Base-by-base conservation (phyloP, 129 eudicot species). In the Pseudognaphalium luteoalbum region DNA sequence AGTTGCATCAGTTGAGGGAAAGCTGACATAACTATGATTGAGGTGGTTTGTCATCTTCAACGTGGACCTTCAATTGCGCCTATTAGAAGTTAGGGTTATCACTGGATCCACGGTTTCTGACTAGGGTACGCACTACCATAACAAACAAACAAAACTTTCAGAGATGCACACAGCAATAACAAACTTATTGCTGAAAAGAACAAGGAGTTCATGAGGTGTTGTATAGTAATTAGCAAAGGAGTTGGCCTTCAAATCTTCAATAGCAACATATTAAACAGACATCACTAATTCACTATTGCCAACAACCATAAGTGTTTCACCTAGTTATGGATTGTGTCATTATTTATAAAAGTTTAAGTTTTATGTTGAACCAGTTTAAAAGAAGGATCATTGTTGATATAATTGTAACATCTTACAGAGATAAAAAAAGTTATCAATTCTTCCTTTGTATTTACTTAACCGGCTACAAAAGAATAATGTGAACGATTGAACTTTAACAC, bases 31-130 rank as follows among this genome's bases (percentile, higher is more conserved):
- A 74, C 70, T 60, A 44, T 70, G 61, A 19, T 42, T 21, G 57
- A 41, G 17, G 20, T 5, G 20, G 51, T 72, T 72, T 72, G 51
- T 22, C 67, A 68, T 4, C 73, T 68, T 42, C 73, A 42, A 68
- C 35, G 35, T 52, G 64, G 63, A 71, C 41, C 75, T 71, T 71
- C 47, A 29, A 71, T 14, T 47, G 64, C 63, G 32, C 75, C 47
- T 71, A 71, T 17, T 52, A 68, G 73, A 71, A 51, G n/a, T 57
- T 11, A 60, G 64, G 33, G 75, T 57, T 28, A 71, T 71, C 63
- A 71, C 63, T 30, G 25, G 75, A 71, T 35, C 75, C 63, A 30
- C 44, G n/a, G 12, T 29, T 71, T 51, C 34, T 64, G 14, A 71
- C 75, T 15, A 71, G 37, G 47, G 17, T 44, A 50, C 20, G 42